phyloP scores from a whole-genome alignment of 78 protist species.

The Dictyostelium capitatum region DNA sequence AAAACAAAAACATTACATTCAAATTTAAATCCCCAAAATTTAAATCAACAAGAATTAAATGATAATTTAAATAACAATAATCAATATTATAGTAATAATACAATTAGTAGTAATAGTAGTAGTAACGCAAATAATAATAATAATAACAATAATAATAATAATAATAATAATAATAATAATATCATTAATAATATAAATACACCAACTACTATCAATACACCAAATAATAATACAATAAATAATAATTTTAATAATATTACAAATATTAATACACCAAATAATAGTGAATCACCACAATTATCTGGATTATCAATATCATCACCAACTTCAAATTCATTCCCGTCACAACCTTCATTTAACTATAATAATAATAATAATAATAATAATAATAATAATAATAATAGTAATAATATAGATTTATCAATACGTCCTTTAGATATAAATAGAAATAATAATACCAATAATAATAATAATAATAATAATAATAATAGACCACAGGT shows the following conservation, averaged over 20 bases:
- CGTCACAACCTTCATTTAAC: background rate
- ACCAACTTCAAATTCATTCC: background rate
- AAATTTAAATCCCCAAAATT: background rate
- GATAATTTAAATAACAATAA: conserved; percentile 5
- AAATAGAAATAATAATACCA: background rate
- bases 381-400: background rate
- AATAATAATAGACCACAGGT: background rate
- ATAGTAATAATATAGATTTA: background rate
- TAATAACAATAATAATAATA: conserved; percentile 1
- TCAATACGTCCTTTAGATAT: conserved; percentile 3
- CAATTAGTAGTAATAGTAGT: background rate
- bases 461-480: background rate
- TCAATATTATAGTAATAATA: background rate
- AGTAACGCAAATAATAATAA: background rate
- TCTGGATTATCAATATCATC: conserved; percentile 1
- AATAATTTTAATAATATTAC: background rate
- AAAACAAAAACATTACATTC: conserved; percentile 10
- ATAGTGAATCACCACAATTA: background rate
- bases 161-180: conserved; percentile 3
- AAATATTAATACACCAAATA: background rate
- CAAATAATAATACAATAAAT: too few species aligned
- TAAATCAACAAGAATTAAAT: background rate
- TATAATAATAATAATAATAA: background rate
- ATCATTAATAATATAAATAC: background rate
- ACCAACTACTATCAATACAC: too few species aligned